Percentiles rank a stretch among this genome's conserved stretches.
These are phyloP conservation scores for Volvariella surrecta DNA, from an alignment of 1,284 basidiomycete genomes.

Conservation along the genomic window DNA sequence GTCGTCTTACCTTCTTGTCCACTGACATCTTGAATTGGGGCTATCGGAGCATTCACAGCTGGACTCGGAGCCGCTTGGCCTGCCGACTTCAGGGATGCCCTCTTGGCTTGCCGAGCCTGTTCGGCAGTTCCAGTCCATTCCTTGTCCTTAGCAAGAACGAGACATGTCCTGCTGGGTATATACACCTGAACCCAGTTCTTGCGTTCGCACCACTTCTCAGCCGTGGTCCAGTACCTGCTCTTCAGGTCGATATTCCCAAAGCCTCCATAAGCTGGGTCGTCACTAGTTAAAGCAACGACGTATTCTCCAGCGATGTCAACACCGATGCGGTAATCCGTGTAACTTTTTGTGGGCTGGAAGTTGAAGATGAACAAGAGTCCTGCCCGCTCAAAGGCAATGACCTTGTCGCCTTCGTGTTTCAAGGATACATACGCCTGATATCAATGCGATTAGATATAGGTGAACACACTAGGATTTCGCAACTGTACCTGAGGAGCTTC, in stretches of 20 bases:
- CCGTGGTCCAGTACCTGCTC: slow-evolving; percentile 72
- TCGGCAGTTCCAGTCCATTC: background rate
- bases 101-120: too few relatives aligned
- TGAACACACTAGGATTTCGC: background rate
- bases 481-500: slow-evolving; percentile 63
- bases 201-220: slow-evolving; percentile 86
- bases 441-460: slow-evolving; percentile 7
- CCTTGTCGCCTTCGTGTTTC: slow-evolving; percentile 89
- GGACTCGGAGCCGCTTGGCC: too few relatives aligned
- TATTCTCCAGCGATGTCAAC: slow-evolving; percentile 87
- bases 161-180: slow-evolving; percentile 64
- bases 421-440: slow-evolving; percentile 81
- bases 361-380: slow-evolving; percentile 95
- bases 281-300: slow-evolving; percentile 71
- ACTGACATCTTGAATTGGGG: too few relatives aligned
- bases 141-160: slow-evolving; percentile 54
- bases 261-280: slow-evolving; percentile 85
- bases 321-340: slow-evolving; percentile 90
- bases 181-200: slow-evolving; percentile 88
- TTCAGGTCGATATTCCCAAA: slow-evolving; percentile 73
- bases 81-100: too few relatives aligned
- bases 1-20: too few relatives aligned
- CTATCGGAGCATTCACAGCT: too few relatives aligned
- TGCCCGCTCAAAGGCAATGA: slow-evolving; percentile 90
- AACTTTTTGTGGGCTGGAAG: slow-evolving; percentile 86